A percentile compares a stretch with the other conserved stretches of the same genome.
Evolutionary conservation across 495 filamentous ascomycete species (phyloP).

Genomic region (Recurvomyces mirabilis): DNA sequence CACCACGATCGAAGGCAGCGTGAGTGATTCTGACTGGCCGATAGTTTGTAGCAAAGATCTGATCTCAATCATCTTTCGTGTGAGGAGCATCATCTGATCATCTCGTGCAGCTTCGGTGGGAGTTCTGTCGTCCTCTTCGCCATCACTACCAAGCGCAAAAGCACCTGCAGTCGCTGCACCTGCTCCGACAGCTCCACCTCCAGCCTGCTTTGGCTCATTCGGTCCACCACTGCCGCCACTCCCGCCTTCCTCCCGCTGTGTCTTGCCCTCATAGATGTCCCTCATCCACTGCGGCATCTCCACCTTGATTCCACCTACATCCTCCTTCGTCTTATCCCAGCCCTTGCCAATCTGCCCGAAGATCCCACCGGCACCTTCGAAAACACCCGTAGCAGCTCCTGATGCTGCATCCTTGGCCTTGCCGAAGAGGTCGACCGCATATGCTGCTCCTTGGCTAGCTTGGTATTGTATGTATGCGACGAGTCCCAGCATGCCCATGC

Average conservation of each 20-base stretch:
- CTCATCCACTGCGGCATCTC: constrained; percentile 80
- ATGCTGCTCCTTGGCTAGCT: constrained; percentile 81
- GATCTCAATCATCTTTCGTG: constrained; percentile 99
- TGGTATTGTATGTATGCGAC: constrained; percentile 93
- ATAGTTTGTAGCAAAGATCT: constrained; percentile 79
- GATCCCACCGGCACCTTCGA: constrained; percentile 58
- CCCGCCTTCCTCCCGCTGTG: constrained; percentile 33
- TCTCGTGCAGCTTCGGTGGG: constrained; percentile 63
- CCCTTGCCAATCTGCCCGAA: constrained; percentile 67
- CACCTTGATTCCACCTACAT: constrained; percentile 32
- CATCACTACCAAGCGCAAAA: constrained; percentile 62
- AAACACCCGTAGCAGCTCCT: constrained; percentile 51
- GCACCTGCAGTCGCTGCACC: constrained; percentile 58
- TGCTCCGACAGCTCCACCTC: constrained; percentile 43
- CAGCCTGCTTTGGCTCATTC: constrained; percentile 48
- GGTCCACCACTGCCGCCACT: constrained; percentile 36
- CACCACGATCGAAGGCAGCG: constrained; percentile 90
- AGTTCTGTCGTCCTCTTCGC: constrained; percentile 57
- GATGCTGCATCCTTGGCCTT: constrained; percentile 58
- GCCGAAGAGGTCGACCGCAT: constrained; percentile 68
- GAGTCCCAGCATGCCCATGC: constrained; percentile 73
- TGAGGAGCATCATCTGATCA: constrained; percentile 99
- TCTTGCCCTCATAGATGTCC: constrained; percentile 48
- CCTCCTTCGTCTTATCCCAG: constrained; percentile 73
- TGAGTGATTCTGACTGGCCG: constrained; percentile 78